Evolutionary conservation across 192 early-diverging fungal species (phyloP).

Genomic region (Coemansia sp.): DNA sequence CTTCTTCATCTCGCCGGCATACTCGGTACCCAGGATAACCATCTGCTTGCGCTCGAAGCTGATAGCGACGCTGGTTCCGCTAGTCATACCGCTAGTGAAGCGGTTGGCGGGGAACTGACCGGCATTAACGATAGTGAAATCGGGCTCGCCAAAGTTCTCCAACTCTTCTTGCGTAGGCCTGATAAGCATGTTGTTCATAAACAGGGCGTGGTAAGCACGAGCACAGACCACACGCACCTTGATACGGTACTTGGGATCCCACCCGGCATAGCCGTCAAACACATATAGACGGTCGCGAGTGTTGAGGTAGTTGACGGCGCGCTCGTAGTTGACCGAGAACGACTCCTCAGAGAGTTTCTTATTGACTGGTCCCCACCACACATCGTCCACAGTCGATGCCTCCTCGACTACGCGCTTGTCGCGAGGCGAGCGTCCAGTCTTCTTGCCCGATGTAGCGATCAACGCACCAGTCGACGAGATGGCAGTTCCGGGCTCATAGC

Average conservation of each 20-base stretch:
- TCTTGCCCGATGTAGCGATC: slow-evolving; percentile 87
- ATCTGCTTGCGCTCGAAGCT: slow-evolving; percentile 95
- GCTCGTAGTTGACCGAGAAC: slow-evolving; percentile 95
- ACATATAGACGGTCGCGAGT: slow-evolving; percentile 91
- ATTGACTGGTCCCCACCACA: slow-evolving; percentile 99
- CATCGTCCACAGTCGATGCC: slow-evolving; percentile 75
- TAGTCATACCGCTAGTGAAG: slow-evolving; percentile 95
- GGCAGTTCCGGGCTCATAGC: slow-evolving; percentile 82
- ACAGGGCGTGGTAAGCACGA: slow-evolving; percentile 94
- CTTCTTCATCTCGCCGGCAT: slow-evolving; percentile 99
- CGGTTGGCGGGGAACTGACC: slow-evolving; percentile 94
- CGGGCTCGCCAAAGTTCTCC: slow-evolving; percentile 89
- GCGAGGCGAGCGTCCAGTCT: slow-evolving; percentile 91
- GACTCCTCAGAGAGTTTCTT: slow-evolving; percentile 79
- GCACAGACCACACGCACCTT: slow-evolving; percentile 96
- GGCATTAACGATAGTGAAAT: slow-evolving; percentile 98
- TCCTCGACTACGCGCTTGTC: slow-evolving; percentile 99
- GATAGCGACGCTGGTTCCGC: slow-evolving; percentile 85
- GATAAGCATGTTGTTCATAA: slow-evolving; percentile 99
- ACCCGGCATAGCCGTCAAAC: slow-evolving; percentile 97
- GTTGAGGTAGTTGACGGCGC: slow-evolving; percentile 96
- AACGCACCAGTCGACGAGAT: slow-evolving; percentile 93
- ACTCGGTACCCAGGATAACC: slow-evolving; percentile 98
- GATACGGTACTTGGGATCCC: slow-evolving; percentile 98
- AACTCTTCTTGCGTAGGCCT: slow-evolving; percentile 92